Conservation (phyloP, 345 rosid species). For the Salix koriyanagi region DNA sequence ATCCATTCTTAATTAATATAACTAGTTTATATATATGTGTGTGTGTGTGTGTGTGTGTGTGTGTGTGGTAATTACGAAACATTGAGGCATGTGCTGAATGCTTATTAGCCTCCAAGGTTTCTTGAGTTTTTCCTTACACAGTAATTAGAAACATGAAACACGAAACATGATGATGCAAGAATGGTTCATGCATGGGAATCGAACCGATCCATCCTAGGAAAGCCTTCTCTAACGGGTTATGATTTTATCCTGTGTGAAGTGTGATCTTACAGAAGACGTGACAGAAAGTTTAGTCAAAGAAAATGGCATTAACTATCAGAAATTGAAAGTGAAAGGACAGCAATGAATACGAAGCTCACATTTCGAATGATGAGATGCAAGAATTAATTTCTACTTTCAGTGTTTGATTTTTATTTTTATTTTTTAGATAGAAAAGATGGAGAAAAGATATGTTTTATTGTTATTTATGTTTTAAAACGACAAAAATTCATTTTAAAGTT, state of each 20-base stretch:
- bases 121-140: conserved; percentile 7
- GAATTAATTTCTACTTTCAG: not conserved
- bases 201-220: not conserved
- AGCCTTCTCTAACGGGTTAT: not conserved
- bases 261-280: conserved; percentile 3
- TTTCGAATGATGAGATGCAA: not conserved
- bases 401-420: too few species aligned
- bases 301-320: not conserved
- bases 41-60: too few species aligned
- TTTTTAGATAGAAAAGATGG: too few species aligned
- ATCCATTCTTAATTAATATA: not conserved
- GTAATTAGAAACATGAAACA: conserved; percentile 1
- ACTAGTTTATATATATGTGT: too few species aligned
- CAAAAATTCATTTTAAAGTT: too few species aligned
- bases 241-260: not conserved
- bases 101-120: conserved; percentile 9
- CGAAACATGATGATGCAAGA: not conserved
- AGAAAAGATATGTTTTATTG: too few species aligned
- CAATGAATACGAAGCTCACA: not conserved
- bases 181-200: not conserved
- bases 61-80: not conserved
- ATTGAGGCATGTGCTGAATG: not conserved
- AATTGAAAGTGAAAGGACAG: not conserved
- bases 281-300: not conserved
- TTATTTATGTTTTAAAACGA: too few species aligned